A percentile compares a stretch with the other conserved stretches of the same genome.
phyloP scores from a whole-genome alignment of 495 filamentous ascomycete species.

The Amphirosellinia nigrospora region DNA sequence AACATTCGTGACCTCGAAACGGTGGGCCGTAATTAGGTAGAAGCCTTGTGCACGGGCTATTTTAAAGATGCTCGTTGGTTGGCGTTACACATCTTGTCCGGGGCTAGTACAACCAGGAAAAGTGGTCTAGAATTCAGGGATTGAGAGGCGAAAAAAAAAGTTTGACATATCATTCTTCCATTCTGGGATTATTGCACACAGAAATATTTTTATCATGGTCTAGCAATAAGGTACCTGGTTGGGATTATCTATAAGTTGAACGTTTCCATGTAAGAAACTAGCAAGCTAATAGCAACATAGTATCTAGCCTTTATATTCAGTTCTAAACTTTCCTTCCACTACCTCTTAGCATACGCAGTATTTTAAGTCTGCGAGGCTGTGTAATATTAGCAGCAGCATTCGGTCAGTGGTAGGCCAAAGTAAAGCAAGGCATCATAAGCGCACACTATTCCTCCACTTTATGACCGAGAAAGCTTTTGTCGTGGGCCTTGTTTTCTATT shows the following conservation, averaged over 20 bases:
- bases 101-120: conserved; percentile 14
- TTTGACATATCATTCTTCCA: neutral
- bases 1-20: conserved; percentile 15
- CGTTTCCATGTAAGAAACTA: too few relatives aligned
- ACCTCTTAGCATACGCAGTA: too few relatives aligned
- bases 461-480: neutral
- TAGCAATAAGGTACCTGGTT: neutral
- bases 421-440: neutral
- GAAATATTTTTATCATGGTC: neutral
- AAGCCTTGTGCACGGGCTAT: conserved; percentile 21
- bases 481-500: neutral
- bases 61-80: conserved; percentile 19
- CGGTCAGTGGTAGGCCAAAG: neutral
- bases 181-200: neutral
- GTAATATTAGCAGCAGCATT: neutral
- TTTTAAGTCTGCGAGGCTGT: neutral
- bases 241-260: too few relatives aligned
- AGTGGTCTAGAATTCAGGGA: conserved; percentile 5
- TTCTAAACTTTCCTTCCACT: neutral
- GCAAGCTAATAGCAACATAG: neutral
- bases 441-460: neutral
- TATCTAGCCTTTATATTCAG: neutral
- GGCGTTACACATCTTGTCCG: neutral
- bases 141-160: conserved; percentile 5
- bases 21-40: conserved; percentile 6